Base-by-base conservation (phyloP, 2,329 filamentous ascomycete genomes). In the Fusarium sp. region DNA sequence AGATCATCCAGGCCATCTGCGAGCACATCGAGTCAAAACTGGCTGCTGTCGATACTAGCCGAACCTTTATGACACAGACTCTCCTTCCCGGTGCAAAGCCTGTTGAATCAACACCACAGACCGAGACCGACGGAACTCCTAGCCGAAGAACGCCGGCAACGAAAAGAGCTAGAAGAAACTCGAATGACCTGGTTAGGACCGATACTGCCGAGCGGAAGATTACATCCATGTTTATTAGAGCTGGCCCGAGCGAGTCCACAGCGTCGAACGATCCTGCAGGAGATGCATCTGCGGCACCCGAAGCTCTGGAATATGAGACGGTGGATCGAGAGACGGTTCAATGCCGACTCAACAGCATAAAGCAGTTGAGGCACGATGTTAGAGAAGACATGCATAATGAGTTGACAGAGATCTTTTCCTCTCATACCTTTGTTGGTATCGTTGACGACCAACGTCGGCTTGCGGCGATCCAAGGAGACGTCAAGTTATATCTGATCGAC, bases 11-110 rank as follows among this genome's bases (percentile, higher is more conserved):
- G 73, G 89, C 90, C 16, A 92, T 99, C 6, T 98, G 95, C 84
- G 90, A 92, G 70, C 90, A 94, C 63, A 93, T 99, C 25, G 90
- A 94, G 62, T 88, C 90, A 10, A 93, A 93, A 75, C 88, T 99
- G 5, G 93, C 95, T 13, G 92, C 93, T 59, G 95, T 98, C 8
- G 97, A 99, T 81, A 95, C 94, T 25, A 98, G 96, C 79, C 92
- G 97, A 56, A 97, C 95, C 0, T 99, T 98, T 83, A 91, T 95
- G 87, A 98, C 95, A 1, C 97, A 99, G 81, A 98, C 93, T 2
- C 88, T 99, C 11, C 89, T 99, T 1, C 93, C 94, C 4, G 93
- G 93, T 9, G 90, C 90, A 16, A 81, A 76, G 35, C 68, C 73
- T 16, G 43, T 76, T 1, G 78, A 82, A 34, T 61, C 72, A 68